Percentiles rank a stretch among this genome's conserved stretches.
These are phyloP conservation scores for Amanita muscaria DNA, from an alignment of 768 basidiomycete genomes.

Conservation along the genomic window DNA sequence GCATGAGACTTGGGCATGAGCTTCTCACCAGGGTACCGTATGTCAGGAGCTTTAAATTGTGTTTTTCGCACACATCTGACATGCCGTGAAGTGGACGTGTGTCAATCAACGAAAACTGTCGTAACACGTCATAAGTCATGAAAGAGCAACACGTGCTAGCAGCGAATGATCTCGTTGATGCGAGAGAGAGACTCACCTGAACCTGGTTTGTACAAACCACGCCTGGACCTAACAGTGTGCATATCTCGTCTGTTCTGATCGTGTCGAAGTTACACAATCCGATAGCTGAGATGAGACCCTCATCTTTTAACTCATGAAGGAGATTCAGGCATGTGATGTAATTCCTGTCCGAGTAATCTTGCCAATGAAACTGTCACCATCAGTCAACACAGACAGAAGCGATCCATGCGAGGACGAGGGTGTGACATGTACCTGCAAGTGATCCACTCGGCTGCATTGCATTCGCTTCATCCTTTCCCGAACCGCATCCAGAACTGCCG, in stretches of 20 bases:
- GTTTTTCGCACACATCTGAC: conserved; percentile 66
- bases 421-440: conserved; percentile 51
- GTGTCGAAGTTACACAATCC: conserved; percentile 82
- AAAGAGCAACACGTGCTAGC: background rate
- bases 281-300: conserved; percentile 53
- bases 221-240: conserved; percentile 61
- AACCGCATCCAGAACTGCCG: conserved; percentile 52
- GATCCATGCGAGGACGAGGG: background rate
- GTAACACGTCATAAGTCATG: background rate
- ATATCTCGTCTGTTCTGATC: conserved; percentile 68
- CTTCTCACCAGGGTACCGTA: conserved; percentile 69
- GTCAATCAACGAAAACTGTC: conserved; percentile 76
- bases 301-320: conserved; percentile 49
- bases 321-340: conserved; percentile 37
- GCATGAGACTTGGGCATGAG: too few relatives aligned
- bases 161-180: too few relatives aligned
- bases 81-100: conserved; percentile 69
- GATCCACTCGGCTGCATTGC: conserved; percentile 49
- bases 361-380: conserved; percentile 64
- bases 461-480: conserved; percentile 65
- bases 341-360: conserved; percentile 48
- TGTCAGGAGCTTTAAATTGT: conserved; percentile 66
- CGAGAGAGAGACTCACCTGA: conserved; percentile 44
- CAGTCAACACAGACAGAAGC: background rate
- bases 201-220: conserved; percentile 78